Conservation (phyloP, 139 green algal species). For the Coelastrella sp. region DNA sequence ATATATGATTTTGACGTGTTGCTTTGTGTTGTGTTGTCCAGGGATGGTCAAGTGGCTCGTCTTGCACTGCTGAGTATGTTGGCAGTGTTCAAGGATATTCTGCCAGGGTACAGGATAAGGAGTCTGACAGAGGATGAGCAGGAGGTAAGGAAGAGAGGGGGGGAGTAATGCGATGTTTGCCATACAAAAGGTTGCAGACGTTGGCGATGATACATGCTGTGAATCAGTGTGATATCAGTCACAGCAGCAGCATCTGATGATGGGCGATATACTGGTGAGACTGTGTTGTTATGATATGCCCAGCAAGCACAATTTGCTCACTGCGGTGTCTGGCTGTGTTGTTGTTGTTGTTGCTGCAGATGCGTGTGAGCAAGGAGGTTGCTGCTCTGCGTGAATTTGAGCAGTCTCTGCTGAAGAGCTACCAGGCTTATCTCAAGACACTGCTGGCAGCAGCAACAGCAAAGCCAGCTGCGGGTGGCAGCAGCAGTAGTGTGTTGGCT, state of each 20-base stretch:
- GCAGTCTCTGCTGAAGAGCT: slow-evolving; percentile 77
- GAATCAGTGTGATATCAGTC: no score
- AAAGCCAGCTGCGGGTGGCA: background rate
- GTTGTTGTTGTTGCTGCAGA: background rate
- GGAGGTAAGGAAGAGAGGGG: slow-evolving; percentile 54
- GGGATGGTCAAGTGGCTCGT: slow-evolving; percentile 62
- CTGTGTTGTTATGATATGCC: background rate
- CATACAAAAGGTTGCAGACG: no score
- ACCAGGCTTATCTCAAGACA: slow-evolving; percentile 85
- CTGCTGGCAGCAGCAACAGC: slow-evolving; percentile 66
- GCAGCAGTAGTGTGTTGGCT: slow-evolving; percentile 20
- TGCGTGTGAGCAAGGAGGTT: slow-evolving; percentile 89
- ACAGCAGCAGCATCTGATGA: no score
- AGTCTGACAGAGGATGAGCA: slow-evolving; percentile 76
- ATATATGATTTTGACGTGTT: no score
- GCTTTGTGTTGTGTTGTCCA: no score
- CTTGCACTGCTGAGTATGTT: slow-evolving; percentile 86
- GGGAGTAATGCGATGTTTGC: no score
- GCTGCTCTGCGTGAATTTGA: slow-evolving; percentile 84
- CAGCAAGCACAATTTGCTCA: background rate
- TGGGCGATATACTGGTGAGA: background rate
- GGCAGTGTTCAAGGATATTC: slow-evolving; percentile 89
- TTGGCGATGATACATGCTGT: no score
- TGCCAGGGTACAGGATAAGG: slow-evolving; percentile 89
- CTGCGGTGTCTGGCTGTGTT: background rate